Evolutionary conservation across 331 rosid species (phyloP).

Genomic region (Quercus phellos): DNA sequence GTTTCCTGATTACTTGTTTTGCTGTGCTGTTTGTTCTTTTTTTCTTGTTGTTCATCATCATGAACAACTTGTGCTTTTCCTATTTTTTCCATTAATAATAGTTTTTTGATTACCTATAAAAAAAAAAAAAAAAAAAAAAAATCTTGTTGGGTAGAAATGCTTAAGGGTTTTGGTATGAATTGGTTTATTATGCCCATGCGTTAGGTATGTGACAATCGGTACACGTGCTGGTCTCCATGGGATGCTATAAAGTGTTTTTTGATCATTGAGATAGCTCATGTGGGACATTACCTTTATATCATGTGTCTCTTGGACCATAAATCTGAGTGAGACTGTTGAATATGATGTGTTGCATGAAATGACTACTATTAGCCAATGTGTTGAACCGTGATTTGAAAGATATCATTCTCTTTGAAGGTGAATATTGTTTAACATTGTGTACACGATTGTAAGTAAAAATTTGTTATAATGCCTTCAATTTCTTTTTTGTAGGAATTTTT

Average conservation of each 20-base stretch:
- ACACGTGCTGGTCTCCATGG: not conserved
- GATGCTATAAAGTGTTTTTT: not conserved
- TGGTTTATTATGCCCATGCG: not conserved
- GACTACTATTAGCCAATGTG: not conserved
- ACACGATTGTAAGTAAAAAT: not conserved
- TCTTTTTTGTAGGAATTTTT: constrained; percentile 51
- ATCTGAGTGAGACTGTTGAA: too few relatives aligned
- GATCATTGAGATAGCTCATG: not conserved
- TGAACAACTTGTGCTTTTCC: too few relatives aligned
- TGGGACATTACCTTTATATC: not conserved
- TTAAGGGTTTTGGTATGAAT: not conserved
- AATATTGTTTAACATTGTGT: not conserved
- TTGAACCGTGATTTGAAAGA: not conserved
- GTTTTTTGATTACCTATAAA: too few relatives aligned
- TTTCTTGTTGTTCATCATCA: too few relatives aligned
- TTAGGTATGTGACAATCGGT: not conserved
- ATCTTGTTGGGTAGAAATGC: not conserved
- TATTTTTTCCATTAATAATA: too few relatives aligned
- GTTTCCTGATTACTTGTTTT: too few relatives aligned
- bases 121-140: too few relatives aligned
- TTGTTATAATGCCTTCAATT: constrained; percentile 8
- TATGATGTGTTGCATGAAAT: not conserved
- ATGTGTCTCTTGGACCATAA: not conserved
- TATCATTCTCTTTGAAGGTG: not conserved
- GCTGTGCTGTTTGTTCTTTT: too few relatives aligned